Percentiles rank a stretch among this genome's conserved stretches.
phyloP scores from a whole-genome alignment of 2,329 filamentous ascomycete genomes.

The Ophiocordyceps polyrhachis-furcata region DNA sequence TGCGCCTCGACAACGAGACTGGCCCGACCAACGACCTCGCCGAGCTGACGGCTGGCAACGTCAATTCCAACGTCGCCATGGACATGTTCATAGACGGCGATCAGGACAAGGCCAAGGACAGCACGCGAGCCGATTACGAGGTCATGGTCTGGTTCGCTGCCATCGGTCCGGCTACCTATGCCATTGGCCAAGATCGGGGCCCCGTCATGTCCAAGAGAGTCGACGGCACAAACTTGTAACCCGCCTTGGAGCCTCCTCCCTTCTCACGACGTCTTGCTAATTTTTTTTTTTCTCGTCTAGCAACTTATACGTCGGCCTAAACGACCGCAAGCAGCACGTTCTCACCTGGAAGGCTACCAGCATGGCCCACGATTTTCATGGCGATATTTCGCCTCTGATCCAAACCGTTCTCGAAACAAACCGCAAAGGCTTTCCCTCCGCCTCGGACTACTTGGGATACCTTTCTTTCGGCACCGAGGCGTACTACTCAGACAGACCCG shows the following conservation, averaged over 20 bases:
- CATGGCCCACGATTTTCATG: slow-evolving; percentile 21
- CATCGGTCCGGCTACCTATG: slow-evolving; percentile 25
- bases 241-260: no score
- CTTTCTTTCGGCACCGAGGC: slow-evolving; percentile 33
- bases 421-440: slow-evolving; percentile 16
- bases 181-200: slow-evolving; percentile 22
- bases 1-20: slow-evolving; percentile 21
- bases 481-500: slow-evolving; percentile 20
- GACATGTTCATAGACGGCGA: slow-evolving; percentile 38
- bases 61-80: slow-evolving; percentile 37
- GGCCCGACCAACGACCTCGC: slow-evolving; percentile 13
- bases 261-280: slow-evolving; percentile 1
- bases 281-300: no score
- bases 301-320: slow-evolving; percentile 22
- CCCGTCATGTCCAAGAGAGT: slow-evolving; percentile 16
- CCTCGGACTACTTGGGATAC: slow-evolving; percentile 29
- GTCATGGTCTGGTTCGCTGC: slow-evolving; percentile 38
- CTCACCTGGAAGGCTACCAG: slow-evolving; percentile 27
- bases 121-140: slow-evolving; percentile 25
- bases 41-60: slow-evolving; percentile 13
- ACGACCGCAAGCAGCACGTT: slow-evolving; percentile 16
- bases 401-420: slow-evolving; percentile 17
- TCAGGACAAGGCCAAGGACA: slow-evolving; percentile 19
- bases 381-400: slow-evolving; percentile 27
- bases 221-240: slow-evolving; percentile 24